These are phyloP conservation scores for Monosporozyma siamensis DNA, from an alignment of 805 yeast genomes.

Conservation along the genomic window DNA sequence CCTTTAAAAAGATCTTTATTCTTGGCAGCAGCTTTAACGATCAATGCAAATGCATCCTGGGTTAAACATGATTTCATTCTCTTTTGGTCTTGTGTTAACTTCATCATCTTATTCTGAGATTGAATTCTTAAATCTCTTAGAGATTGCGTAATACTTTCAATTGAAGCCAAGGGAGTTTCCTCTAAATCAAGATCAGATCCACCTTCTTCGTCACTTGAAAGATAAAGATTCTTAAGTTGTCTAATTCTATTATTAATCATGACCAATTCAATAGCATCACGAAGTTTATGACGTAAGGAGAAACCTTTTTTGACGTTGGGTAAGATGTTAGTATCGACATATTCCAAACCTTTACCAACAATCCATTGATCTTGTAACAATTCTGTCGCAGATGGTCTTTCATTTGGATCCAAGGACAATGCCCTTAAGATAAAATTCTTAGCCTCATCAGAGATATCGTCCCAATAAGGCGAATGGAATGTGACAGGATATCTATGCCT, in stretches of 20 bases:
- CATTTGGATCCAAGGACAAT: slow-evolving; percentile 55
- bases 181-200: slow-evolving; percentile 29
- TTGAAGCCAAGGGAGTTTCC: slow-evolving; percentile 11
- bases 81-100: slow-evolving; percentile 9
- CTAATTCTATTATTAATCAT: slow-evolving; percentile 70
- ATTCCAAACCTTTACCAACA: slow-evolving; percentile 34
- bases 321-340: slow-evolving; percentile 55
- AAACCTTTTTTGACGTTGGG: slow-evolving; percentile 74
- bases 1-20: slow-evolving; percentile 39
- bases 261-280: slow-evolving; percentile 78
- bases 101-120: slow-evolving; percentile 6
- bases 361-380: slow-evolving; percentile 74
- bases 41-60: slow-evolving; percentile 54
- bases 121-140: slow-evolving; percentile 9
- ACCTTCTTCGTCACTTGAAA: slow-evolving; percentile 39
- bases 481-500: slow-evolving; percentile 63
- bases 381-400: slow-evolving; percentile 60
- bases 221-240: slow-evolving; percentile 53
- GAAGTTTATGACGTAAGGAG: slow-evolving; percentile 75
- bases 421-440: slow-evolving; percentile 65
- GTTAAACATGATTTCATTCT: slow-evolving; percentile 35
- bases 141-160: slow-evolving; percentile 18
- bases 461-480: slow-evolving; percentile 86
- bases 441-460: slow-evolving; percentile 68
- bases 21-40: slow-evolving; percentile 58